Conservation (phyloP, 176 grass and related monocot genomes). For the Phyllostachys edulis region DNA sequence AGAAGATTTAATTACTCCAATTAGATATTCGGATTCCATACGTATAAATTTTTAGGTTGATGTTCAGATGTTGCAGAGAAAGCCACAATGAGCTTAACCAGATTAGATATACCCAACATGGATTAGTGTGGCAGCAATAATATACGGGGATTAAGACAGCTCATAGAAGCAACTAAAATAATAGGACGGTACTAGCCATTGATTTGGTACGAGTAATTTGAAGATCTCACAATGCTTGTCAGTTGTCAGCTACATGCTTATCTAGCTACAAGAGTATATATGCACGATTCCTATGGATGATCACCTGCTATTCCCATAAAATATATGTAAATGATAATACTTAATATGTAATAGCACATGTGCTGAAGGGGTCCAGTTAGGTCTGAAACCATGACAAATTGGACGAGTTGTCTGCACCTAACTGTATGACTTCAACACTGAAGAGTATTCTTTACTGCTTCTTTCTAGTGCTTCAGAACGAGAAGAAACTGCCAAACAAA, state of each 20-base stretch:
- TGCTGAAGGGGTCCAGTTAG: conserved; percentile 27
- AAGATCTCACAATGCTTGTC: background rate
- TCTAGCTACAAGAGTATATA: background rate
- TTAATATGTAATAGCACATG: conserved; percentile 12
- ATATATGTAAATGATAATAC: background rate
- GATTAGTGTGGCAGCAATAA: background rate
- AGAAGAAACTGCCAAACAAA: conserved; percentile 25
- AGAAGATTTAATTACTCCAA: background rate
- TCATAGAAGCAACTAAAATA: background rate
- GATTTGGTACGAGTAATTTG: background rate
- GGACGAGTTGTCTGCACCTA: conserved; percentile 32
- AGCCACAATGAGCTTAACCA: background rate
- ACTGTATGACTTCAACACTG: conserved; percentile 5
- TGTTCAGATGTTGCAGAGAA: background rate
- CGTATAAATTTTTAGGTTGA: background rate
- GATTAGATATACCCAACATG: background rate
- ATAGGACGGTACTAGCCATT: background rate
- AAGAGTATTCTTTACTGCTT: conserved; percentile 20
- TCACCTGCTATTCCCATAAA: conserved; percentile 6
- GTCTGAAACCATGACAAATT: conserved; percentile 37
- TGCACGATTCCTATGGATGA: background rate
- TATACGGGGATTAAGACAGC: background rate
- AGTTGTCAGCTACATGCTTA: background rate
- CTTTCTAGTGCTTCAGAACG: conserved; percentile 7
- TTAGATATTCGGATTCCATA: background rate